Evolutionary conservation across 305 asterid species (phyloP), one percentile per base, ranked within the genome.

Genomic region (Fraxinus xanthoxyloides): DNA sequence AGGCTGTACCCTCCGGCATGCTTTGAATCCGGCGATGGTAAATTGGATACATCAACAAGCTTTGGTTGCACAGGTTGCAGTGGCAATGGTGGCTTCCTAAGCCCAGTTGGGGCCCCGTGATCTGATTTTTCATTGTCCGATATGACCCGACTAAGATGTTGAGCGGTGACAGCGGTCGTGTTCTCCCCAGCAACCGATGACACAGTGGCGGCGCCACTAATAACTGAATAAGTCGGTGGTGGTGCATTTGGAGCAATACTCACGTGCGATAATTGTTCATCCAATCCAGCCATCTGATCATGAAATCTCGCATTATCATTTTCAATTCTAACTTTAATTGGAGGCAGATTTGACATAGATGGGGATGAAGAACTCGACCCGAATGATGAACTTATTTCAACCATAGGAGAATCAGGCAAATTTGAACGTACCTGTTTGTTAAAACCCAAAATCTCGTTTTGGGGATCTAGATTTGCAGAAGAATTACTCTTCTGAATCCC

Each of bases 1-100:
- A 92, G 81, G 87, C 80, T 91, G 91, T 86, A 86, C 24, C 87
- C 88, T 15, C 87, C 89, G 28, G 90, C 85, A 73, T 90, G 92
- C 85, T 92, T 93, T 1, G 97, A 93, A 84, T 93, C 97, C 3
- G 96, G 96, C 35, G 96, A 93, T 15, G 96, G 89, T 84, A 92
- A 79, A 85, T 84, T 90, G 77, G 90, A 89, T 81, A 86, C 76
- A 82, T 91, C 95, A 28, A 89, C 90, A 43, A 83, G 61, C 89
- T 90, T 93, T 80, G 92, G 85, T 77, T 85, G 98, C 81, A 88
- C 89, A 19, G 89, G 84, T 81, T 87, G 97, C 84, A 92, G 72
- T 0, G 98, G 98, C 85, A 92, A 81, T 28, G 98, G 97, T 0
- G 97, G 97, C 76, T 90, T 93, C 82, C 94, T 77, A 59, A 75